Evolutionary conservation across 1,139 yeast genomes (phyloP), one percentile per base, ranked within the genome.

Genomic region (Taphrina communis): DNA sequence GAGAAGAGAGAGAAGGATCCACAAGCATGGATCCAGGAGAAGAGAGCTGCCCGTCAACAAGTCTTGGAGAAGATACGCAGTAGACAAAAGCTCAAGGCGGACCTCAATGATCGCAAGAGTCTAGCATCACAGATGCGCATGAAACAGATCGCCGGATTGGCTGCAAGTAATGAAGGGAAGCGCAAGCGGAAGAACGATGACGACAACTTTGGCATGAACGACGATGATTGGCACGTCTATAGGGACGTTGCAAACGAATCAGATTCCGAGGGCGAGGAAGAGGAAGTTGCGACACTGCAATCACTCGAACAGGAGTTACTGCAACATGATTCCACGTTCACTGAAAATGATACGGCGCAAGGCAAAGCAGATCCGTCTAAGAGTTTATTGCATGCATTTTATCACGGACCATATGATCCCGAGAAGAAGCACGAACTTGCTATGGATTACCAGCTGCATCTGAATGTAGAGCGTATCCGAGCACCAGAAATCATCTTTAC

Each of bases 151-250:
- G 97, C 98, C 0, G 89, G 89, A 19, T 82, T 94, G 71, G 97
- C 97, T 0, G 86, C 89, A 69, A 96, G 90, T 73, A 86, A 69
- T 2, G 71, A 85, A 14, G 75, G 76, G 19, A 76, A 80, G 59
- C 72, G 76, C 31, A 60, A 66, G 35, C 36, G 65, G 19, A 91
- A 90, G 75, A 97, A 91, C 76, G 96, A 96, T 12, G 92, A 88
- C 75, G 98, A 93, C 78, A 91, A 93, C 0, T 94, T 94, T 78
- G 98, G 98, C 71, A 94, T 97, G 3, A 88, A 92, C 75, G 99
- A 94, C 76, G 97, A 90, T 69, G 99, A 94, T 77, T 94, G 98
- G 98, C 85, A 89, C 53, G 87, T 92, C 31, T 94, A 94, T 77
- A 84, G 96, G 74, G 96, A 91, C 75, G 88, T 92, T 66, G 86